Evolutionary conservation across 192 early-diverging fungal species (phyloP).

Genomic region (Entomortierella beljakovae): DNA sequence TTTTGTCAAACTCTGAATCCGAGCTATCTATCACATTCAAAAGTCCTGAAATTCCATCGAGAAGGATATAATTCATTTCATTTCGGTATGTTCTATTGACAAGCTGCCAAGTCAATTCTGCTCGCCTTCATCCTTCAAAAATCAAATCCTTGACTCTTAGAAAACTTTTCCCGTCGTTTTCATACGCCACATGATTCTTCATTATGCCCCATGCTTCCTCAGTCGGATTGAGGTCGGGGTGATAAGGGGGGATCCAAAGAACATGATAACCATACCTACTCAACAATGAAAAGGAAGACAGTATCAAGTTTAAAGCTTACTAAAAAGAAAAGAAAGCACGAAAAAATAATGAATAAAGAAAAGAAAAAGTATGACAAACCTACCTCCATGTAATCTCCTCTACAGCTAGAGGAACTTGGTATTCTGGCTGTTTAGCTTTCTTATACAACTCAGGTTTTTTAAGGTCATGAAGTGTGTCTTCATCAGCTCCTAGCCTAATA

Average conservation of each 20-base stretch:
- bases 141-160: too few species aligned
- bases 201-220: neutral
- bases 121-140: too few species aligned
- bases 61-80: too few species aligned
- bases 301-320: neutral
- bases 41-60: too few species aligned
- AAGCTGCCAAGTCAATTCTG: too few species aligned
- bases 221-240: neutral
- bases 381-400: neutral
- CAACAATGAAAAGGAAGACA: neutral
- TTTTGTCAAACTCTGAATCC: too few species aligned
- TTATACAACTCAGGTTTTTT: neutral
- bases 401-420: neutral
- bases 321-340: neutral
- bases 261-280: neutral
- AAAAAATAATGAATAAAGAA: neutral
- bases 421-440: neutral
- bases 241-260: neutral
- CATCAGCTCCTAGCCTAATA: neutral
- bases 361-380: constrained; percentile 13
- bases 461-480: neutral
- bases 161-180: neutral
- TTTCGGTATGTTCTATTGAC: too few species aligned
- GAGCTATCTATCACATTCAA: too few species aligned
- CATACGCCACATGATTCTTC: neutral